Percentiles rank a stretch among this genome's conserved stretches.
Evolutionary conservation across 306 rosid genomes (phyloP).

Genomic region (Begonia fuchsioides): DNA sequence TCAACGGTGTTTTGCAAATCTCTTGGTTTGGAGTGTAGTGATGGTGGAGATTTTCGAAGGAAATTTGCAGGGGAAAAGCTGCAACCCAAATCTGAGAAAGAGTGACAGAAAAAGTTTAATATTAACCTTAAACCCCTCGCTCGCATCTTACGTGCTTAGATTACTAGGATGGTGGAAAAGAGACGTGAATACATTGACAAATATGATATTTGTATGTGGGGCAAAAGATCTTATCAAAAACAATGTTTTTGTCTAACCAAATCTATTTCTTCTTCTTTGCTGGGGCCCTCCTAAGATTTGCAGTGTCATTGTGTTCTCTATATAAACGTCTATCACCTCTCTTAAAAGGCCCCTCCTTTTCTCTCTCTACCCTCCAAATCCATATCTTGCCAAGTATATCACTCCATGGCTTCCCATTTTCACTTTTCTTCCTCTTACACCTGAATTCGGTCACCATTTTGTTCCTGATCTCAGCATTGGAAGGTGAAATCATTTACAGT

Average conservation of each 20-base stretch:
- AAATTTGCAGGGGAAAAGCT: no score
- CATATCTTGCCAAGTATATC: conserved; percentile 4
- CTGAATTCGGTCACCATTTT: neutral
- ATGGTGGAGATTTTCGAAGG: no score
- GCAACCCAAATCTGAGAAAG: no score
- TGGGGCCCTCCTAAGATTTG: conserved; percentile 67
- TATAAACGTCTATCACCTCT: conserved; percentile 24
- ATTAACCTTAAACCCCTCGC: no score
- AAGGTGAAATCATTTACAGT: no score
- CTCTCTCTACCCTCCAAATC: conserved; percentile 9
- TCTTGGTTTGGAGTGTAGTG: no score
- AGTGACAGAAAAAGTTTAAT: no score
- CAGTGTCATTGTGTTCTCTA: conserved; percentile 27
- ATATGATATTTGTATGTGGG: conserved; percentile 39
- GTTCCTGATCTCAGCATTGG: no score
- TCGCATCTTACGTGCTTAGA: no score
- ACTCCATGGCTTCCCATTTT: neutral
- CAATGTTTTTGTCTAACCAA: conserved; percentile 43
- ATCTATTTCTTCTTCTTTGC: conserved; percentile 54
- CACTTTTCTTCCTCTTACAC: neutral
- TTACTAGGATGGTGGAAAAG: neutral
- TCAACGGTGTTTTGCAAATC: no score
- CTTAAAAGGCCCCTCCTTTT: conserved; percentile 15
- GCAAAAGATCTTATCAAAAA: conserved; percentile 57
- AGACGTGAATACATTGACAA: conserved; percentile 13